A percentile compares a stretch with the other conserved stretches of the same genome.
These are phyloP conservation scores for Fusarium hostae DNA, from an alignment of 2,329 filamentous ascomycete species.

Conservation along the genomic window DNA sequence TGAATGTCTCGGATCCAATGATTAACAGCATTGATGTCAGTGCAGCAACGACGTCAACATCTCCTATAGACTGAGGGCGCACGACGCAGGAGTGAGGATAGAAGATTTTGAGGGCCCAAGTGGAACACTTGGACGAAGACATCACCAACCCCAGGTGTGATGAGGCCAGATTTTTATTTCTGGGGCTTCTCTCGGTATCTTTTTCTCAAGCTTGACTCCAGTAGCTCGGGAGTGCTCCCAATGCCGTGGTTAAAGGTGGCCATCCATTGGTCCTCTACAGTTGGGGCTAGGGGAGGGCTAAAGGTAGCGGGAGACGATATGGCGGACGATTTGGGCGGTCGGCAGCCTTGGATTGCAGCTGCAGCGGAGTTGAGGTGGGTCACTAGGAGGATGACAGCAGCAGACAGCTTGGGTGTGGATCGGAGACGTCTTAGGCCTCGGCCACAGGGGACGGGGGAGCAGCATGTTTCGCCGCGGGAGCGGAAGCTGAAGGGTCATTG, in stretches of 20 bases:
- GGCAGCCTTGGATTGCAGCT: conserved; percentile 28
- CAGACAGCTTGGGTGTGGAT: conserved; percentile 20
- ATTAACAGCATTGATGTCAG: conserved; percentile 20
- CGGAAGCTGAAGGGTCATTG: conserved; percentile 10
- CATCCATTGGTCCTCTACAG: conserved; percentile 29
- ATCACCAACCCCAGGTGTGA: neutral
- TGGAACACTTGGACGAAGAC: neutral
- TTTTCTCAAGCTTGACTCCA: conserved; percentile 17
- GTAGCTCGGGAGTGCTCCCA: conserved; percentile 30
- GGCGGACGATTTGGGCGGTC: conserved; percentile 8
- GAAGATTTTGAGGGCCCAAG: neutral
- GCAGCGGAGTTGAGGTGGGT: conserved; percentile 16
- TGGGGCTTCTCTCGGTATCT: neutral
- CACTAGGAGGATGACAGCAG: conserved; percentile 31
- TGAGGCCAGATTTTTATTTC: conserved; percentile 1
- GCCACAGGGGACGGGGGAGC: conserved; percentile 29
- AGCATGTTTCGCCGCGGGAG: conserved; percentile 27
- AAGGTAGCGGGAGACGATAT: conserved; percentile 14
- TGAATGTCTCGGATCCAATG: conserved; percentile 26
- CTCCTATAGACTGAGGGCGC: neutral
- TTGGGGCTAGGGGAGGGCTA: conserved; percentile 20
- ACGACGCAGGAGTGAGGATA: neutral
- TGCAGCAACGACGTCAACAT: conserved; percentile 4
- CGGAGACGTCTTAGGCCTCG: conserved; percentile 19
- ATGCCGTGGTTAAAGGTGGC: conserved; percentile 26